phyloP scores from a whole-genome alignment of 2,329 filamentous ascomycete species.

The Neoscytalidium dimidiatum region DNA sequence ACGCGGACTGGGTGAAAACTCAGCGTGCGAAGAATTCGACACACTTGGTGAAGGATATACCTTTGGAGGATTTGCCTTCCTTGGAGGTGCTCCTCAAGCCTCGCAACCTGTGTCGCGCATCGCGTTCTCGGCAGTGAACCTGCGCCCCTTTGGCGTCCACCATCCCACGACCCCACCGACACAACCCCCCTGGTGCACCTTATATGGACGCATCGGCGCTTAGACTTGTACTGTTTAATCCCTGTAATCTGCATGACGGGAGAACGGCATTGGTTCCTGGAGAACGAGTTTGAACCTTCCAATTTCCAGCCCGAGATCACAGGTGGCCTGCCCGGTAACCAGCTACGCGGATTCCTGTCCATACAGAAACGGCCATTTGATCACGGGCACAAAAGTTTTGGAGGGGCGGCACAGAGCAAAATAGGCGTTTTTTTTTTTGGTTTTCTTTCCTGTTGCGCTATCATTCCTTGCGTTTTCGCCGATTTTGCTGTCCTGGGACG shows the following conservation, averaged over 20 bases:
- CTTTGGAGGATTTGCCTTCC: not conserved
- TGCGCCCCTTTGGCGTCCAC: constrained; percentile 7
- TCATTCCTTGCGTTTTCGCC: not conserved
- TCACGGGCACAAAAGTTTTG: constrained; percentile 12
- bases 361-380: constrained; percentile 18
- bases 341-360: constrained; percentile 15
- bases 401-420: constrained; percentile 19
- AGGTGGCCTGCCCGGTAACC: constrained; percentile 11
- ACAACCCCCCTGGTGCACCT: constrained; percentile 16
- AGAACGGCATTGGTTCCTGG: constrained; percentile 19
- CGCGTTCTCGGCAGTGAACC: constrained; percentile 5
- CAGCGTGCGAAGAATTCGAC: not conserved
- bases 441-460: constrained; percentile 1
- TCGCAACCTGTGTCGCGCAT: not conserved
- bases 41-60: not conserved
- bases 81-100: not conserved
- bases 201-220: constrained; percentile 11
- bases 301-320: not conserved
- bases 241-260: constrained; percentile 21
- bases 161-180: constrained; percentile 11
- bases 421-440: constrained; percentile 16
- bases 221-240: constrained; percentile 22
- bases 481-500: constrained; percentile 16
- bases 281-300: constrained; percentile 15
- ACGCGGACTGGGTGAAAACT: not conserved